Evolutionary conservation across 345 rosid species (phyloP), one percentile per base, ranked within the genome.

Genomic region (Iberis pinnata): DNA sequence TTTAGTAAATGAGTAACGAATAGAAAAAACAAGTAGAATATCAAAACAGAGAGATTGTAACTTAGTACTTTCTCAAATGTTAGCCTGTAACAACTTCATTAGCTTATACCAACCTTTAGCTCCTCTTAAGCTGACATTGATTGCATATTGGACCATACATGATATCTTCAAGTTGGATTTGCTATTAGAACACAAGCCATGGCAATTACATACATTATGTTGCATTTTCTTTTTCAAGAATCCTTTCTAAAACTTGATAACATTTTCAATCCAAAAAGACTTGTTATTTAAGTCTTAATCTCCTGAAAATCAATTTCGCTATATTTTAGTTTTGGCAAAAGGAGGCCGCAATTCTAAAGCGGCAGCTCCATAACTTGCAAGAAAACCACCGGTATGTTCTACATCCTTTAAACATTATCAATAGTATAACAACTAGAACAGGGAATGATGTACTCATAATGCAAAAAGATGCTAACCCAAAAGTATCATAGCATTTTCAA

Each of bases 241-340:
- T 19, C 12, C 55, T 18, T n/a, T 27, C 53, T 22, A 27, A 54
- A 42, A 27, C 31, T 62, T 17, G 45, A 53, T 52, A 62, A 53
- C 38, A 18, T 43, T 18, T 17, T 10, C n/a, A 18, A n/a, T 36
- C 39, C n/a, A n/a, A 0, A 5, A 33, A 5, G 5, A n/a, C 36
- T 6, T 45, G 32, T 36, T 27, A 26, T 37, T 27, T 53, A 46
- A 53, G 47, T 45, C 25, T 38, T 9, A 16, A 3, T 15, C 46
- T 40, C 63, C 51, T 48, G 52, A 17, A 63, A 61, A 58, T 54
- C 39, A 38, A 58, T 53, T 19, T 18, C 59, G 43, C 60, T 70
- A 29, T 32, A 75, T 71, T 35, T 53, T 69, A 89, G 95, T 81
- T 75, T 54, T 89, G 97, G 97, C 88, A 80, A 58, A 79, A 69